These are phyloP conservation scores for Pythium coloratum DNA, from an alignment of 352 stramenopile species.

Conservation along the genomic window DNA sequence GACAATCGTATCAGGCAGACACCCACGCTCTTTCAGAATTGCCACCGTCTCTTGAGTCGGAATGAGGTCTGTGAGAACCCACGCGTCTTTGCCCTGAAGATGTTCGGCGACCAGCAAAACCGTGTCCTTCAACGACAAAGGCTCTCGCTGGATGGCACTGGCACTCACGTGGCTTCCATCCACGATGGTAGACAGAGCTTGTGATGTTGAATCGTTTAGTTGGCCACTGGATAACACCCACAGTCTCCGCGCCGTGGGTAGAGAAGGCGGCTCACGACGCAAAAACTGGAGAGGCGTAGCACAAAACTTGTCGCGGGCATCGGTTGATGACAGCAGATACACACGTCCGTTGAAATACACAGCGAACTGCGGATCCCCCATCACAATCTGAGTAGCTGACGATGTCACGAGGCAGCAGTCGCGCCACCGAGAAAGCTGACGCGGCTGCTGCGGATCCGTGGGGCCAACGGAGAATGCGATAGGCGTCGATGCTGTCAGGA, in stretches of 20 bases:
- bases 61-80: conserved; percentile 57
- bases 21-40: conserved; percentile 40
- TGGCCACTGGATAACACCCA: conserved; percentile 39
- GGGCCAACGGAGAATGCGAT: conserved; percentile 22
- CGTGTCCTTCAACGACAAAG: conserved; percentile 26
- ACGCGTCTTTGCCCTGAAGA: conserved; percentile 22
- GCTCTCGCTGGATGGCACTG: conserved; percentile 33
- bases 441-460: conserved; percentile 9
- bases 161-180: conserved; percentile 30
- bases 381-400: conserved; percentile 18
- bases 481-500: conserved; percentile 22
- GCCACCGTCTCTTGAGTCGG: conserved; percentile 36
- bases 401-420: conserved; percentile 59
- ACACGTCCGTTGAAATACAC: conserved; percentile 45
- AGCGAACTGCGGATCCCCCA: conserved; percentile 46
- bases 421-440: conserved; percentile 50
- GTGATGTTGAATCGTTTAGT: neutral
- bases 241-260: conserved; percentile 26
- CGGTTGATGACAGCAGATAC: conserved; percentile 48
- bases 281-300: conserved; percentile 51
- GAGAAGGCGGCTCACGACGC: conserved; percentile 28
- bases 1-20: conserved; percentile 55
- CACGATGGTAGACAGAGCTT: conserved; percentile 23
- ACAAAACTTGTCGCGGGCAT: conserved; percentile 40
- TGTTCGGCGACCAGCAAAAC: conserved; percentile 29